These are phyloP conservation scores for Suhomyces terraborum DNA, from an alignment of 1,139 yeast genomes.

Conservation along the genomic window DNA sequence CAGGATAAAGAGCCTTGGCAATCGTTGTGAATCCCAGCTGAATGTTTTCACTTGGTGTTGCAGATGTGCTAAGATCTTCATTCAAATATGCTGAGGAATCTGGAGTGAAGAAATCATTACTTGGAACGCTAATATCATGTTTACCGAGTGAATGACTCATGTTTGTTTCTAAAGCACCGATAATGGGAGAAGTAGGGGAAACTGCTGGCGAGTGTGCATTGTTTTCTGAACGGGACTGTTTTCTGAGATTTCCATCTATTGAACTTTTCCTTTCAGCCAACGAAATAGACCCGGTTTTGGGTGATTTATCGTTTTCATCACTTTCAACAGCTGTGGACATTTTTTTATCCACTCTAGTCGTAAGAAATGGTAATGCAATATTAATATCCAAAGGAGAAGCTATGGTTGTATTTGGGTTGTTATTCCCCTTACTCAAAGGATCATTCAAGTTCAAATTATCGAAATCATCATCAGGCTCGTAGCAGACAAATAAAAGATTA, in stretches of 20 bases:
- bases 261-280: constrained; percentile 5
- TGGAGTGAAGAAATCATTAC: constrained; percentile 29
- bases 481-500: constrained; percentile 60
- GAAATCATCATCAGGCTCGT: constrained; percentile 45
- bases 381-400: constrained; percentile 51
- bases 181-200: constrained; percentile 34
- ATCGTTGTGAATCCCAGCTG: constrained; percentile 41
- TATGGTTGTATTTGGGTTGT: constrained; percentile 28
- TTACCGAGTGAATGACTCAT: constrained; percentile 27
- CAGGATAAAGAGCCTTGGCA: constrained; percentile 58
- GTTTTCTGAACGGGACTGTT: constrained; percentile 1
- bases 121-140: background rate
- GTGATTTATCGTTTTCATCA: constrained; percentile 25
- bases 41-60: constrained; percentile 29
- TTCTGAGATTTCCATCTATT: constrained; percentile 2
- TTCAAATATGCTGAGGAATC: constrained; percentile 33
- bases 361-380: constrained; percentile 48
- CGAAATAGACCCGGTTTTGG: constrained; percentile 23
- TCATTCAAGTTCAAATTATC: constrained; percentile 23
- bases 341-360: constrained; percentile 42
- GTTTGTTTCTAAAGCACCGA: constrained; percentile 48
- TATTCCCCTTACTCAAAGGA: constrained; percentile 12
- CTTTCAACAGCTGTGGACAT: constrained; percentile 28
- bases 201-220: constrained; percentile 7
- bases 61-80: constrained; percentile 20